Base-by-base conservation (phyloP, 1,284 basidiomycete species). In the Bondarzewia mesenterica region DNA sequence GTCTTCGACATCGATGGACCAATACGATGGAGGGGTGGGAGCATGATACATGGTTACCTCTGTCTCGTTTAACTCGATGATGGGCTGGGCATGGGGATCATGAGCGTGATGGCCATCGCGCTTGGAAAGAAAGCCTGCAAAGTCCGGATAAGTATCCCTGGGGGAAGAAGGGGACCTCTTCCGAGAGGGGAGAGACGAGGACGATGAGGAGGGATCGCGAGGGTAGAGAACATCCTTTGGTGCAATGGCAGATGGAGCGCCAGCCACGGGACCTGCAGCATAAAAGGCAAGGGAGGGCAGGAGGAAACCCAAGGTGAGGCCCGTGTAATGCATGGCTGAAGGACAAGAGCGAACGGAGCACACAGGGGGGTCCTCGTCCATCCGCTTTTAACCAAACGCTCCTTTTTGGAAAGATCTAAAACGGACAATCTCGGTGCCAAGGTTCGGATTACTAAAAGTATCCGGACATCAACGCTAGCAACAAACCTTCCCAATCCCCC, bases 21-120 rank as follows among this genome's bases (percentile, higher is more conserved):
- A 89, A 61, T 90, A 92, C 3, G 88, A 89, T 0, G 82, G 77
- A 0, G 85, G 84, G 0, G 83, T 87, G 0, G 81, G 79, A 2
- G 67, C 61, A 60, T 90, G 88, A 51, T 69, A 66, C 55, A 77
- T 61, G 18, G 77, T 70, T 40, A 89, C 67, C 45, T 82, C 78
- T 0, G 85, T 84, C 60, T 91, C 89, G 60, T 91, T 88, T 42
- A 91, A 69, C 53, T 76, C 69, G 15, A 71, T 51, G 18, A 80
- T 57, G n/a, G 84, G 81, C 5, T 69, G 68, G 2, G 58, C 73
- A 51, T 75, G 67, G 43, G 69, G 66, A 50, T 70, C 55, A 42
- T 79, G 74, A 4, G 52, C 48, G 43, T 43, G 25, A 26, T 61
- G 48, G 21, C 53, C 65, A 49, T 71, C 65, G 7, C 67, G 67